phyloP scores from a whole-genome alignment of 192 early-diverging fungal species.

The Rhizophagus sp. region DNA sequence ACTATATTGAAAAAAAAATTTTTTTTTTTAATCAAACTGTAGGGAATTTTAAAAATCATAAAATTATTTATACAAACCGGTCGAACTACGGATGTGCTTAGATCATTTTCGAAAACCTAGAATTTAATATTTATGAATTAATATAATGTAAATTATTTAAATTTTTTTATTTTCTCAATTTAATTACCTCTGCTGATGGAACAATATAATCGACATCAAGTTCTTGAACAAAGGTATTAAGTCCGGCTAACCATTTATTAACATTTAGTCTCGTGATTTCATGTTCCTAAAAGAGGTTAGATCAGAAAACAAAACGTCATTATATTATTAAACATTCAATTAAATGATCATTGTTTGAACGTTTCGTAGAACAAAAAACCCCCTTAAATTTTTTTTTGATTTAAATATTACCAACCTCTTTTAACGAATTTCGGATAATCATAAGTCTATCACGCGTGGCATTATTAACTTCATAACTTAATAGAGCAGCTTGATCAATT shows the following conservation, averaged over 20 bases:
- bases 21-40: too few species aligned
- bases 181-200: constrained; percentile 22
- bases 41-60: neutral
- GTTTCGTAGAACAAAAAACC: neutral
- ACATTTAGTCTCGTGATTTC: neutral
- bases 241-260: constrained; percentile 16
- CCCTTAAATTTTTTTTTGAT: neutral
- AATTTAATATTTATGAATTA: neutral
- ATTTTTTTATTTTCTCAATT: too few species aligned
- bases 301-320: neutral
- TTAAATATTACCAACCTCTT: constrained; percentile 2
- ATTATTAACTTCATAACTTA: neutral
- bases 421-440: constrained; percentile 16
- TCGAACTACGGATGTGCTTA: constrained; percentile 19
- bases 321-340: neutral
- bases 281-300: constrained; percentile 11
- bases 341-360: neutral
- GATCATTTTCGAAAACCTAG: constrained; percentile 18
- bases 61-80: constrained; percentile 26
- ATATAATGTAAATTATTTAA: neutral
- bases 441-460: constrained; percentile 7
- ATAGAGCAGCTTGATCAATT: constrained; percentile 5
- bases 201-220: constrained; percentile 2
- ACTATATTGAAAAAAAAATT: neutral
- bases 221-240: constrained; percentile 13